phyloP scores from a whole-genome alignment of 257 asterid species.

The Petunia secreta region DNA sequence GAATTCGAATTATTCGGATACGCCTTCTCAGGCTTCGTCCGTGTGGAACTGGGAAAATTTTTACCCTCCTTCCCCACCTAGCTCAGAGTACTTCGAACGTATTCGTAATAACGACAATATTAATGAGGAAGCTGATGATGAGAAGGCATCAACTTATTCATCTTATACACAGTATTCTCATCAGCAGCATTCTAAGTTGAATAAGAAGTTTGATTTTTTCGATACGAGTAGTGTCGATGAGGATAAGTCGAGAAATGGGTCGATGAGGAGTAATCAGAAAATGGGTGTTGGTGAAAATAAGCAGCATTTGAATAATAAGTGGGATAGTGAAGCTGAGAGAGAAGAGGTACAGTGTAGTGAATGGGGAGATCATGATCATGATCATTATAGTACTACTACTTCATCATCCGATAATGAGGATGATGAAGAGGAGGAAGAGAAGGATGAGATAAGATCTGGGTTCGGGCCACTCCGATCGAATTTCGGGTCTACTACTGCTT shows the following conservation, averaged over 20 bases:
- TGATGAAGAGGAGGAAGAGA: conserved; percentile 41
- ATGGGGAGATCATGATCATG: conserved; percentile 90
- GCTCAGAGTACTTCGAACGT: conserved; percentile 74
- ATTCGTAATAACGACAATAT: conserved; percentile 41
- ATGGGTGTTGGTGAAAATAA: background rate
- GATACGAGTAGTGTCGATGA: conserved; percentile 35
- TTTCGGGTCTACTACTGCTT: conserved; percentile 38
- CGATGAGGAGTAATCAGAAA: conserved; percentile 25
- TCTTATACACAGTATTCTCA: conserved; percentile 39
- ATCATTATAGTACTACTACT: conserved; percentile 61
- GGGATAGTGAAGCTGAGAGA: conserved; percentile 61
- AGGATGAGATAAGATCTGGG: conserved; percentile 60
- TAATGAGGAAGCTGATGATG: conserved; percentile 41
- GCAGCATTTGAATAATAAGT: conserved; percentile 32
- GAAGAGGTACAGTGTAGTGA: conserved; percentile 98
- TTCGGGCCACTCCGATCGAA: conserved; percentile 54
- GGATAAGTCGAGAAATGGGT: conserved; percentile 55
- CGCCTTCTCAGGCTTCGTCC: conserved; percentile 91
- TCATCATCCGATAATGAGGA: conserved; percentile 59
- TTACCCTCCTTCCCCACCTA: conserved; percentile 94
- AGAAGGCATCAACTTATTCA: conserved; percentile 47
- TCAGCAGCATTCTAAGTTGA: conserved; percentile 28
- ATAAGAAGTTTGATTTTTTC: conserved; percentile 45
- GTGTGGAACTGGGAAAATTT: conserved; percentile 98
- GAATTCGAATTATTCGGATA: conserved; percentile 66